Evolutionary conservation across 2,329 filamentous ascomycete genomes (phyloP).

Genomic region (Penicillium fuscoglaucum): DNA sequence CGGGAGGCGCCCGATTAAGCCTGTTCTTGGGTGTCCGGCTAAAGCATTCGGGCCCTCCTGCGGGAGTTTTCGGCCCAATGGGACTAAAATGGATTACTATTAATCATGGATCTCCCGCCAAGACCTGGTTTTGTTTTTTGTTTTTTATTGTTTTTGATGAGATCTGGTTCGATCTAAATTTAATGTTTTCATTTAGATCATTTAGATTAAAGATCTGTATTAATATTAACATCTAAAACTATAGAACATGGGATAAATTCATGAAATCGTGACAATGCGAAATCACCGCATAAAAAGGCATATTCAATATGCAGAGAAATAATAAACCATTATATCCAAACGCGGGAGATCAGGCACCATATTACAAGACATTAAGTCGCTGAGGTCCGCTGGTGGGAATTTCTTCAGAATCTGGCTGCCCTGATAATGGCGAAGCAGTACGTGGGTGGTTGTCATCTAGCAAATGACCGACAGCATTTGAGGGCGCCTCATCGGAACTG

Average conservation of each 20-base stretch:
- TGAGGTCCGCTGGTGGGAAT: constrained; percentile 14
- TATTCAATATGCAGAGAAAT: constrained; percentile 10
- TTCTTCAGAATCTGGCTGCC: constrained; percentile 11
- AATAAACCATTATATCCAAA: constrained; percentile 17
- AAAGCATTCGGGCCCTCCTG: constrained; percentile 24
- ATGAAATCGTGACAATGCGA: constrained; percentile 5
- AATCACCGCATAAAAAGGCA: neutral
- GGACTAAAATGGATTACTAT: constrained; percentile 13
- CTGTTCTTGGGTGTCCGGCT: constrained; percentile 16
- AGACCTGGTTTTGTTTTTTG: neutral
- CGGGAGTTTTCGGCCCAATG: constrained; percentile 29
- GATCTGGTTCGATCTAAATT: neutral
- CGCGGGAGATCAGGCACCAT: neutral
- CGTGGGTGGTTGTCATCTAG: constrained; percentile 15
- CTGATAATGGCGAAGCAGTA: constrained; percentile 16
- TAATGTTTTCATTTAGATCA: neutral
- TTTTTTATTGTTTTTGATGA: neutral
- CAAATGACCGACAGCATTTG: constrained; percentile 6
- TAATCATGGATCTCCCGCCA: constrained; percentile 5
- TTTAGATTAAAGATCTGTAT: neutral
- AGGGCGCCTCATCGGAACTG: constrained; percentile 15
- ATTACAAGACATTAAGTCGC: constrained; percentile 18
- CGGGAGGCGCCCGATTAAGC: constrained; percentile 2
- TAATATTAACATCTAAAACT: constrained; percentile 5
- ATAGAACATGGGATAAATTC: constrained; percentile 4